Base-by-base conservation (phyloP, 1,284 basidiomycete genomes). In the Ganoderma multipileum region DNA sequence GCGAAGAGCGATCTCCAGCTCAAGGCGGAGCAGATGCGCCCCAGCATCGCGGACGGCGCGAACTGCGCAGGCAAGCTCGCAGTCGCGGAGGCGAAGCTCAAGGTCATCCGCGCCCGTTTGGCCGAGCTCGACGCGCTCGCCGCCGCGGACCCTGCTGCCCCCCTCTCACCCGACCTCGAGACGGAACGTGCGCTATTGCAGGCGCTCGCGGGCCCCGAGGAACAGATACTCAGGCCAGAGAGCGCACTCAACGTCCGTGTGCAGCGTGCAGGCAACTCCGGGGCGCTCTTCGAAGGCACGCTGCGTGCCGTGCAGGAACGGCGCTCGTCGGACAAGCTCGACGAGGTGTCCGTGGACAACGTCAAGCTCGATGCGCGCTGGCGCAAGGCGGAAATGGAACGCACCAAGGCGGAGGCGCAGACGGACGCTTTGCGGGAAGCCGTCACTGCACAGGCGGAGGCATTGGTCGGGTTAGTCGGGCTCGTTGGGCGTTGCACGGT, bases 401-500 rank as follows among this genome's bases (percentile, higher is more conserved):
- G 83, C 54, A 81, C 87, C 41, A 91, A 91, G 76, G 87, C 90
- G 0, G 89, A 93, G 75, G 89, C 88, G 28, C 89, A 93, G 75
- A 85, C 89, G 67, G 88, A 90, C 63, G 90, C 89, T 2, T 83
- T 95, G 78, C 85, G 85, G 63, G 87, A 88, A 59, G 88, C 89
- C 2, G 84, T 94, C 16, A 83, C 83, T 30, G 84, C 87, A 64
- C 91, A 95, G 78, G 88, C 92, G 2, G 86, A 89, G 72, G 83
- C 90, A 20, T 81, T 94, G 67, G 89, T 95, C 23, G 85, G 84
- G 68, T 83, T 96, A 16, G 81, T 95, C 30, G 91, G 93, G 8
- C 89, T 94, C 80, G 84, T 96, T n/a, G 92, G 93, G 28, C 84
- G 94, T 66, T 92, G 91, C 75, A 95, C 91, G 1, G 87, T 92